phyloP scores from a whole-genome alignment of 192 early-diverging fungal genomes.

The Chytriomyces sp. region DNA sequence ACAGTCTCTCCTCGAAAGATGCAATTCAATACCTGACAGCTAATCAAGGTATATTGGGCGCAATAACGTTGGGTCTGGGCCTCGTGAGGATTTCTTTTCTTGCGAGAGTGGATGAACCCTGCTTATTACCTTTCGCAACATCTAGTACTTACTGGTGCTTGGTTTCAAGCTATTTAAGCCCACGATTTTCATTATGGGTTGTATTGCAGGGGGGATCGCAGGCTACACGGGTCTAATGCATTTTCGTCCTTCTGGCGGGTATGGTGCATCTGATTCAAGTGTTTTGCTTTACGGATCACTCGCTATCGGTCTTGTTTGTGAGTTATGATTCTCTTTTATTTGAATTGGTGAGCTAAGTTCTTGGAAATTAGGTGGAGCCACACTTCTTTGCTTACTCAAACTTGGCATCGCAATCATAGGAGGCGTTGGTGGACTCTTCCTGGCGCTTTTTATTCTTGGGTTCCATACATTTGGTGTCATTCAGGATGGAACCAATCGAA shows the following conservation, averaged over 20 bases:
- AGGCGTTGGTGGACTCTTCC: conserved; percentile 26
- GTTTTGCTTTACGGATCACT: conserved; percentile 24
- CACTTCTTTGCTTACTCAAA: conserved; percentile 25
- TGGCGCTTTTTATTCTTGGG: conserved; percentile 25
- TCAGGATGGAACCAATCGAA: conserved; percentile 5
- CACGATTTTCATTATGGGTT: conserved; percentile 26
- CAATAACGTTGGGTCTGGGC: conserved; percentile 1
- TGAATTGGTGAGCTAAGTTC: neutral
- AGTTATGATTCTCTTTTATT: neutral
- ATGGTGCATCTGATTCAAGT: conserved; percentile 12
- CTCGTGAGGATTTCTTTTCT: neutral
- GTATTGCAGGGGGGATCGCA: neutral
- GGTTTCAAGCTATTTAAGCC: conserved; percentile 31
- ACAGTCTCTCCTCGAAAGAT: too few relatives aligned
- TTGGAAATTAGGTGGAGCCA: conserved; percentile 10
- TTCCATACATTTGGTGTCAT: neutral
- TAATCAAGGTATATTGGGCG: conserved; percentile 24
- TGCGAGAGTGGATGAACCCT: neutral
- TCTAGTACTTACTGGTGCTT: conserved; percentile 20
- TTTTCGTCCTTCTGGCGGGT: conserved; percentile 21
- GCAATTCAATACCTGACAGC: conserved; percentile 4
- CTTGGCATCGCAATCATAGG: conserved; percentile 24
- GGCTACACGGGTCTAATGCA: conserved; percentile 23
- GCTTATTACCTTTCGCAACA: neutral
- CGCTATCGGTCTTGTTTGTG: conserved; percentile 19